phyloP scores from a whole-genome alignment of 2,329 filamentous ascomycete genomes.

The Hymenoscyphus linearis region DNA sequence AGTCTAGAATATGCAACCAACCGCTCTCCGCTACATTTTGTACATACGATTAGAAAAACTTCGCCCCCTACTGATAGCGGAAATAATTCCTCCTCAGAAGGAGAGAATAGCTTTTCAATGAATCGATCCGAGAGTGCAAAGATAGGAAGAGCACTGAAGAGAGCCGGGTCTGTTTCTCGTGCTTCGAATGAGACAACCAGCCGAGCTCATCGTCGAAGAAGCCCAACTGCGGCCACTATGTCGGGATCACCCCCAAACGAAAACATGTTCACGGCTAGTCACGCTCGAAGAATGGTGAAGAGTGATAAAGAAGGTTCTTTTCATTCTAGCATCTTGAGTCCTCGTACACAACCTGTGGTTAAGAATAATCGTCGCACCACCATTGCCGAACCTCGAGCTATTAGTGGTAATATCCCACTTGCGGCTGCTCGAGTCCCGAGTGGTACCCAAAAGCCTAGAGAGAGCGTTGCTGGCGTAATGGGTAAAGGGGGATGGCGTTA shows the following conservation, averaged over 20 bases:
- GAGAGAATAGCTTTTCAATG: slow-evolving; percentile 27
- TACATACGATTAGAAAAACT: slow-evolving; percentile 25
- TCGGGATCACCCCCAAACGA: slow-evolving; percentile 50
- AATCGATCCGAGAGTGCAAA: slow-evolving; percentile 27
- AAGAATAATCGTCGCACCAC: slow-evolving; percentile 39
- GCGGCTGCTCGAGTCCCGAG: slow-evolving; percentile 23
- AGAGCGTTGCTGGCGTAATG: slow-evolving; percentile 26
- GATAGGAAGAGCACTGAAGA: slow-evolving; percentile 30
- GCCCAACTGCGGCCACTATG: slow-evolving; percentile 42
- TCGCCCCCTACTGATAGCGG: slow-evolving; percentile 30
- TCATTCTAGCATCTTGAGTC: slow-evolving; percentile 54
- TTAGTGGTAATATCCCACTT: slow-evolving; percentile 21
- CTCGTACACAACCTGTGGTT: slow-evolving; percentile 52
- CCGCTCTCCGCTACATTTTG: slow-evolving; percentile 37
- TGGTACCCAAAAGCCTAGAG: slow-evolving; percentile 23
- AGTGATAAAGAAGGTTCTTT: slow-evolving; percentile 51
- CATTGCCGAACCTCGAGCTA: slow-evolving; percentile 25
- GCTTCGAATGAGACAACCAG: slow-evolving; percentile 22
- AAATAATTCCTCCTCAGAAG: slow-evolving; percentile 33
- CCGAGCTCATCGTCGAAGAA: slow-evolving; percentile 27
- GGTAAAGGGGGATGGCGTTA: slow-evolving; percentile 30
- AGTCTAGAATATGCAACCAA: slow-evolving; percentile 44
- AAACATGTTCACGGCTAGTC: slow-evolving; percentile 59
- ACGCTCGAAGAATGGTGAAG: slow-evolving; percentile 62
- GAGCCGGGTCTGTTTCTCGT: slow-evolving; percentile 28